phyloP scores from a whole-genome alignment of 345 rosid species.

The Pistacia integerrima region DNA sequence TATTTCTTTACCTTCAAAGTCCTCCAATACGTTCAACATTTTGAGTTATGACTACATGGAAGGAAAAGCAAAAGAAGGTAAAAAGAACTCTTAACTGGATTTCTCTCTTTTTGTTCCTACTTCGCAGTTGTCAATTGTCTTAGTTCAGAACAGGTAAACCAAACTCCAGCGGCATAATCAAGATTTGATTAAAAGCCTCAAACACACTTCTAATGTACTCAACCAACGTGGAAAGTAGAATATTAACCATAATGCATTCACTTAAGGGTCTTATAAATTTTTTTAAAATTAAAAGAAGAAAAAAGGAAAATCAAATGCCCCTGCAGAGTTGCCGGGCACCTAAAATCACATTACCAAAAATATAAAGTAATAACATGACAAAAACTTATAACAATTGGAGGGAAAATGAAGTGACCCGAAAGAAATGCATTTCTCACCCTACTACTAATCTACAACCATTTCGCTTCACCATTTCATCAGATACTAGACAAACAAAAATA shows the following conservation, averaged over 20 bases:
- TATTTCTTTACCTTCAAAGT: not conserved
- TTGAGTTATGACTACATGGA: not conserved
- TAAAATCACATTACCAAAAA: not conserved
- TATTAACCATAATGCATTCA: no score
- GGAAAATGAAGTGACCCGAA: no score
- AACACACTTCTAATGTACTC: not conserved
- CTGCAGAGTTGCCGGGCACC: not conserved
- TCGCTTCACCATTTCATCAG: not conserved
- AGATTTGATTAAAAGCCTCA: not conserved
- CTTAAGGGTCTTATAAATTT: no score
- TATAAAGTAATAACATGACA: not conserved
- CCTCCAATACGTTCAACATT: not conserved
- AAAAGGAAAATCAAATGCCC: slow-evolving; percentile 6
- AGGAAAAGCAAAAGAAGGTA: not conserved
- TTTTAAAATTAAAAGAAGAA: not conserved
- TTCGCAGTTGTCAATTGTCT: not conserved
- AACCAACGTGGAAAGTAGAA: not conserved
- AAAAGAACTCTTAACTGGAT: not conserved
- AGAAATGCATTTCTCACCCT: not conserved
- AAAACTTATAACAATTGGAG: not conserved
- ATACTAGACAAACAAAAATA: not conserved
- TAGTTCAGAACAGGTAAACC: not conserved
- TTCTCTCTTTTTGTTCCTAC: not conserved
- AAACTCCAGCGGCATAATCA: not conserved
- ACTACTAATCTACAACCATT: not conserved